Conservation (phyloP, 2,329 filamentous ascomycete species). For the Sporothrix euskadiensis region DNA sequence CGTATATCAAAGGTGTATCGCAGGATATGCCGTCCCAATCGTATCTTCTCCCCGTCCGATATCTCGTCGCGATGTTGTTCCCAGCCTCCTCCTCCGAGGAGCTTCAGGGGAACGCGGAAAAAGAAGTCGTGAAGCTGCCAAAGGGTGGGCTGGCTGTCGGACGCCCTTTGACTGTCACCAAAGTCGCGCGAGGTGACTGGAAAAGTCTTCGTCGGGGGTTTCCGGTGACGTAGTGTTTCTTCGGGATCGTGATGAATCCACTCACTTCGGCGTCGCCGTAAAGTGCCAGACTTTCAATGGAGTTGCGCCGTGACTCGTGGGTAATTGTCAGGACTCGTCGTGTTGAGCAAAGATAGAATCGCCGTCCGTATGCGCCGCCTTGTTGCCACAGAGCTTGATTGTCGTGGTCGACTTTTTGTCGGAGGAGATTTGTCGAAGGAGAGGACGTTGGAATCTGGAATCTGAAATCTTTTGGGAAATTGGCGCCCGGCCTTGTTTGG, state of each 20-base stretch:
- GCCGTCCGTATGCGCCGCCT: neutral
- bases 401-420: neutral
- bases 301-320: neutral
- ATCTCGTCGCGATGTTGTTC: neutral
- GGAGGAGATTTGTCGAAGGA: neutral
- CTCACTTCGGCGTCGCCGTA: neutral
- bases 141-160: neutral
- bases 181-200: too few species aligned
- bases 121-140: neutral
- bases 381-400: neutral
- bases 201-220: neutral
- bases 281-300: neutral
- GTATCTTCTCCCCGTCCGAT: neutral
- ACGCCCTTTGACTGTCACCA: neutral
- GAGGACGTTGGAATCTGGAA: conserved; percentile 1
- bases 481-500: conserved; percentile 15
- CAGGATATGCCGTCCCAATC: too few species aligned
- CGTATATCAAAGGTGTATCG: neutral
- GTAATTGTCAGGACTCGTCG: neutral
- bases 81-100: conserved; percentile 8
- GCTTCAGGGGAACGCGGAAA: neutral
- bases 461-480: conserved; percentile 1
- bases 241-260: neutral
- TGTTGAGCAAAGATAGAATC: neutral
- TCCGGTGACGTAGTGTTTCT: conserved; percentile 1